These are phyloP conservation scores for Thecaphora thlaspeos DNA, from an alignment of 1,284 basidiomycete genomes.

Conservation along the genomic window DNA sequence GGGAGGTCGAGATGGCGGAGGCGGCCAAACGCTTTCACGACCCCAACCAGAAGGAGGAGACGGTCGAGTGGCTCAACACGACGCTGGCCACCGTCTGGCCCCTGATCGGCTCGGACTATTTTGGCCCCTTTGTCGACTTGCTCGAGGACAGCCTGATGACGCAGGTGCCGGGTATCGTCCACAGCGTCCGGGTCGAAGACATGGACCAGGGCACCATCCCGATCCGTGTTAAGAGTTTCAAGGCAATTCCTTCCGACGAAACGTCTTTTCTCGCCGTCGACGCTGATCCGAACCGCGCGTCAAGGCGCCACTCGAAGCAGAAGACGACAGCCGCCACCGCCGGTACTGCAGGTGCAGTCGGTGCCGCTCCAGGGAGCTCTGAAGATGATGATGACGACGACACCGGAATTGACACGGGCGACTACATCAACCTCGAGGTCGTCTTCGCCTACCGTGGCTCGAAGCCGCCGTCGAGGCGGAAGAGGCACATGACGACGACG, in stretches of 20 bases:
- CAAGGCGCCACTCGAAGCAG: too few relatives aligned
- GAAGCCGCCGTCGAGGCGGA: slow-evolving; percentile 2
- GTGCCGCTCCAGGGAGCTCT: background rate
- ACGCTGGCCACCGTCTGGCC: slow-evolving; percentile 47
- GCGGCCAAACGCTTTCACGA: slow-evolving; percentile 11
- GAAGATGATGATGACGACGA: background rate
- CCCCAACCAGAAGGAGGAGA: slow-evolving; percentile 26
- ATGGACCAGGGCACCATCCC: slow-evolving; percentile 50
- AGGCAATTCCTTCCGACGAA: slow-evolving; percentile 28
- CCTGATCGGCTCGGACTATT: slow-evolving; percentile 48
- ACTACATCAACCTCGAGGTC: slow-evolving; percentile 48
- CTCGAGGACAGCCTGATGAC: slow-evolving; percentile 53
- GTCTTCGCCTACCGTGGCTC: slow-evolving; percentile 44
- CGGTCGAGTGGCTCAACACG: slow-evolving; percentile 52
- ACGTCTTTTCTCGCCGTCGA: slow-evolving; percentile 26
- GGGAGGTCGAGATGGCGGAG: slow-evolving; percentile 27
- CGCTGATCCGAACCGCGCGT: slow-evolving; percentile 12
- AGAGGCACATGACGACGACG: slow-evolving; percentile 19
- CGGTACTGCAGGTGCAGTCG: too few relatives aligned
- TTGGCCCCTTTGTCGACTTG: slow-evolving; percentile 50
- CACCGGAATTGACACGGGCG: slow-evolving; percentile 32
- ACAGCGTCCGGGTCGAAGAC: slow-evolving; percentile 48
- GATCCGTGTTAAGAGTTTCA: slow-evolving; percentile 40
- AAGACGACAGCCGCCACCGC: too few relatives aligned
- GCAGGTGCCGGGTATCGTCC: slow-evolving; percentile 51